Base-by-base conservation (phyloP, 805 yeast species). In the Candida golubevii region DNA sequence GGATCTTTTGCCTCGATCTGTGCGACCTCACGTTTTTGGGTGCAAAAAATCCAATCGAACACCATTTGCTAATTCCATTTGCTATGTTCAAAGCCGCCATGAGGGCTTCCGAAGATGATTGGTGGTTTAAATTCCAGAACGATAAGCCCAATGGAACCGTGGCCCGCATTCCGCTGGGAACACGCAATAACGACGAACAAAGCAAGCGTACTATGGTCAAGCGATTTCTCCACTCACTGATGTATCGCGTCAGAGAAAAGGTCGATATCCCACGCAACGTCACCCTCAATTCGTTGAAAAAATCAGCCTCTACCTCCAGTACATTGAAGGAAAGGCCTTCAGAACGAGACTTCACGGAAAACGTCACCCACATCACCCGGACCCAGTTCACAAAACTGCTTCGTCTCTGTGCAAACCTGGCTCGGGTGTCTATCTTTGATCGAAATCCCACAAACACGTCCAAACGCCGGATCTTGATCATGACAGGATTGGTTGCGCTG, bases 401-500 rank as follows among this genome's bases (percentile, higher is more conserved):
- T 32, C 40, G 47, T 14, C 30, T 34, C 35, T 39, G 44, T 33
- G 47, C 44, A 7, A 33, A 40, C 15, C 33, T 33, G 41, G 42
- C 43, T 12, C 41, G 44, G 7, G 29, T 32, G 43, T 36, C 43
- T 30, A 26, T 39, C 14, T 44, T 31, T 30, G 47, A 44, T n/a
- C 30, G 47, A 10, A 40, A 34, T 7, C 23, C 36, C 14, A 13
- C 40, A 7, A 32, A 27, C 37, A 23, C 33, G 10, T 6, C 43
- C 38, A 35, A 34, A 31, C 35, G 33, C n/a, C 44, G 51, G 10
- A 60, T 67, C 2, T 47, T 78, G 11, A 58, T 66, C 13, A 45
- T 77, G 4, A 57, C 55, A n/a, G 65, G 69, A 14, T 58, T 79
- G 26, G 74, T 79, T 0, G 42, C 54, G 0, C 54, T 59, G 27